Evolutionary conservation across 805 yeast species (phyloP), one percentile per base, ranked within the genome.

Genomic region (Gaillardinia entomophila): DNA sequence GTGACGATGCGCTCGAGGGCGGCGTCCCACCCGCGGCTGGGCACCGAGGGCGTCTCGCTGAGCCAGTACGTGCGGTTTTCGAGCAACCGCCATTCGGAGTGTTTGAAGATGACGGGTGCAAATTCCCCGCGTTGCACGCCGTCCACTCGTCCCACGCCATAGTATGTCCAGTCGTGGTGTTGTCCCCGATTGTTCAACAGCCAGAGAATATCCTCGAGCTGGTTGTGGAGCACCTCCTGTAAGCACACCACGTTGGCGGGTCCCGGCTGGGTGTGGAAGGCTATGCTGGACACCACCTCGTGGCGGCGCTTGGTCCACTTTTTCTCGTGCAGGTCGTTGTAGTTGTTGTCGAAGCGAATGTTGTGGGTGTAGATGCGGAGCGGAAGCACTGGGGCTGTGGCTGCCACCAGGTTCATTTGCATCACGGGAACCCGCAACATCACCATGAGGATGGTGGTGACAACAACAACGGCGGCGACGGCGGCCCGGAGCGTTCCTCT

Each of bases 21-120:
- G 0, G 69, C 68, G 42, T 64, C 71, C 71, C 71, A 64, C 1
- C 71, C 69, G 19, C 41, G 38, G 36, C 66, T 58, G 13, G 69
- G 69, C 6, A 34, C 36, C 2, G 47, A 53, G 3, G 66, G 68
- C 12, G 69, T 61, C 24, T 56, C 60, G 42, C 68, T 62, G 25
- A 64, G 49, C 71, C 71, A 64, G 35, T 46, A 60, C 2, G 71
- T 64, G 16, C 43, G 36, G 27, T 46, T 47, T 16, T 53, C 57
- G n/a, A 54, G 36, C 16, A 55, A 36, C 6, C 30, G 13, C 66
- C 68, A 64, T 24, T 63, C 64, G 17, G 40, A 27, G 5, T 35
- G 26, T 35, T 49, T 57, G 41, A 37, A 64, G 16, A 64, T 46
- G 20, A 65, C 54, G 2, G 71, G 70, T 1, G 67, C 57, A 41